phyloP scores from a whole-genome alignment of 2,329 filamentous ascomycete genomes.

The Aquanectria penicillioides region DNA sequence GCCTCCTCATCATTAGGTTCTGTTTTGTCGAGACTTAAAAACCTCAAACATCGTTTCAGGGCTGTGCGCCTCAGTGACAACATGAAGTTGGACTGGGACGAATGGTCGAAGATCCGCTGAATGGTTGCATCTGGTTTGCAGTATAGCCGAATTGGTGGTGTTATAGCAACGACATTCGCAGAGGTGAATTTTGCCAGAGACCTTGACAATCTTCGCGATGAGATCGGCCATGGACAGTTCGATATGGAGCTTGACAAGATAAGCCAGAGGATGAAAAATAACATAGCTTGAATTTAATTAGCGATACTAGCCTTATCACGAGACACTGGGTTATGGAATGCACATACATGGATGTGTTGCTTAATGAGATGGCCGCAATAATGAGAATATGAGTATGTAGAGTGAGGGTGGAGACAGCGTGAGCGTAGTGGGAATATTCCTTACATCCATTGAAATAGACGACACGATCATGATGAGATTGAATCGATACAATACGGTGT shows the following conservation, averaged over 20 bases:
- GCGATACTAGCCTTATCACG: not conserved
- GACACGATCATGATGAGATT: constrained; percentile 13
- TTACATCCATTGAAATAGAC: constrained; percentile 69
- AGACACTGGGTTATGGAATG: not conserved
- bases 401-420: not conserved
- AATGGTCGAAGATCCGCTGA: no score
- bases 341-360: constrained; percentile 34
- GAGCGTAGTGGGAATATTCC: not conserved
- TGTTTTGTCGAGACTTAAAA: no score
- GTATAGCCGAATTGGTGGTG: not conserved
- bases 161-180: constrained; percentile 34
- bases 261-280: constrained; percentile 39
- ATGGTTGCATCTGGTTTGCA: no score
- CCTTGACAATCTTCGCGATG: constrained; percentile 40
- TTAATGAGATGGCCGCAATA: constrained; percentile 36
- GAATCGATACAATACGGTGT: constrained; percentile 49
- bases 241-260: constrained; percentile 39
- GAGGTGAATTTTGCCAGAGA: constrained; percentile 26
- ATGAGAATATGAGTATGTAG: constrained; percentile 29
- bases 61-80: no score
- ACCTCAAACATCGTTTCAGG: no score
- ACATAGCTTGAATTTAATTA: constrained; percentile 32
- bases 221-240: constrained; percentile 40
- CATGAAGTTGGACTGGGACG: no score
- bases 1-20: no score